Percentiles rank a stretch among this genome's conserved stretches.
These are phyloP conservation scores for Ganoderma lingzhi DNA, from an alignment of 1,284 basidiomycete species.

Conservation along the genomic window DNA sequence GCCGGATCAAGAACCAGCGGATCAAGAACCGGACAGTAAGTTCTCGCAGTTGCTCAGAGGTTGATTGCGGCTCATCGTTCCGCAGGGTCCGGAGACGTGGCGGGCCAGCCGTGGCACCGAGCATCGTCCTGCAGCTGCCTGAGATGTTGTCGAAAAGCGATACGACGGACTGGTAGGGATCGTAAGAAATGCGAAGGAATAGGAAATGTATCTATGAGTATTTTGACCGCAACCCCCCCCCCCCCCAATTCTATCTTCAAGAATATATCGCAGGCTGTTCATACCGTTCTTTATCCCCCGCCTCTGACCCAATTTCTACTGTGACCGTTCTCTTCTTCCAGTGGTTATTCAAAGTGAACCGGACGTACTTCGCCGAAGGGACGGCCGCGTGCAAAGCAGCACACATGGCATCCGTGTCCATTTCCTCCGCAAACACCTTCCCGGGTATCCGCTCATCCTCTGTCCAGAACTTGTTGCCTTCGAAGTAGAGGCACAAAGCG, in stretches of 20 bases:
- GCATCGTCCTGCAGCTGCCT: not conserved
- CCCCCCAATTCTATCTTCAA: no score
- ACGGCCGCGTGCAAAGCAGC: not conserved
- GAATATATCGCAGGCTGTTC: not conserved
- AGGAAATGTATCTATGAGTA: no score
- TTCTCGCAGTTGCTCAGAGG: not conserved
- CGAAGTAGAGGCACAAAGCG: not conserved
- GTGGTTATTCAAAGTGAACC: not conserved
- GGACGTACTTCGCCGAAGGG: not conserved
- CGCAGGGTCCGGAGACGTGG: not conserved
- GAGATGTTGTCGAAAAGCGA: not conserved
- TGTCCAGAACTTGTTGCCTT: no score
- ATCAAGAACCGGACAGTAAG: slow-evolving; percentile 39
- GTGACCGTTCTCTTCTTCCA: not conserved
- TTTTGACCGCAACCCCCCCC: no score
- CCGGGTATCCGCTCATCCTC: not conserved
- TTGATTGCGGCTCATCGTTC: not conserved
- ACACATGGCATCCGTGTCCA: not conserved
- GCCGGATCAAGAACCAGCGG: slow-evolving; percentile 41
- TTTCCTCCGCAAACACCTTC: not conserved
- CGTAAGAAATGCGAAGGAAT: no score
- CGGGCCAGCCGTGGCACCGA: not conserved
- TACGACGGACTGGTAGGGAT: no score
- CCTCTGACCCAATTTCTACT: not conserved
- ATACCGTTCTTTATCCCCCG: not conserved